These are phyloP conservation scores for Rhodamnia argentea DNA, from an alignment of 345 rosid genomes.

Conservation along the genomic window DNA sequence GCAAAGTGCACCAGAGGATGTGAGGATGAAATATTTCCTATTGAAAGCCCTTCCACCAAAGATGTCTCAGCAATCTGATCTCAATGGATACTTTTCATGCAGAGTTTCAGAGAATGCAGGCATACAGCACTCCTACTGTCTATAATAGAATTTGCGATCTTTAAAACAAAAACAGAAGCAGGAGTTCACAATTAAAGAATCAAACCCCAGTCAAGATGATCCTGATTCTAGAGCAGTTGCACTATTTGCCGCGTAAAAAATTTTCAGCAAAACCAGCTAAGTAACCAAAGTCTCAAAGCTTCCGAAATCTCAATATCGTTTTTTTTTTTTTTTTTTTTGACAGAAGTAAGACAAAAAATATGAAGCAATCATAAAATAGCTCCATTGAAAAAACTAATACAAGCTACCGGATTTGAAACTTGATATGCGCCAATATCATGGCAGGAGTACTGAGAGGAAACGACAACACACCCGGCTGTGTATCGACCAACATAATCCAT, in stretches of 20 bases:
- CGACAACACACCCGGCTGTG: not conserved
- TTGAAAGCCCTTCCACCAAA: not conserved
- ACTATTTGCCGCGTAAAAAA: not conserved
- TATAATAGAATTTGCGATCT: not conserved
- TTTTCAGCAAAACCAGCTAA: not conserved
- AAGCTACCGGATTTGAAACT: not conserved
- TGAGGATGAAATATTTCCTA: not conserved
- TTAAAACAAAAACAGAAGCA: not conserved
- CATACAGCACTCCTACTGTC: not conserved
- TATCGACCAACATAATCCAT: not conserved
- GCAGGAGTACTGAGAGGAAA: not conserved
- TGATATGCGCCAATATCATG: not conserved
- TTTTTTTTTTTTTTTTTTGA: too few relatives aligned
- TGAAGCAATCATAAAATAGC: not conserved
- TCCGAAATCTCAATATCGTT: not conserved
- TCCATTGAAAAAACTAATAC: not conserved
- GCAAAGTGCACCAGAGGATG: not conserved
- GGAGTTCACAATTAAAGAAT: not conserved
- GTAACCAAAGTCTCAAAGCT: not conserved
- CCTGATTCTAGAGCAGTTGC: not conserved
- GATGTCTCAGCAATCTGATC: not conserved
- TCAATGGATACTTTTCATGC: not conserved
- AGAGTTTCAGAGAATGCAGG: not conserved
- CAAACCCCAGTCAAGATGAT: not conserved
- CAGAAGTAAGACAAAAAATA: not conserved